phyloP scores from a whole-genome alignment of 1,139 yeast genomes.

The Pichia cactophila region DNA sequence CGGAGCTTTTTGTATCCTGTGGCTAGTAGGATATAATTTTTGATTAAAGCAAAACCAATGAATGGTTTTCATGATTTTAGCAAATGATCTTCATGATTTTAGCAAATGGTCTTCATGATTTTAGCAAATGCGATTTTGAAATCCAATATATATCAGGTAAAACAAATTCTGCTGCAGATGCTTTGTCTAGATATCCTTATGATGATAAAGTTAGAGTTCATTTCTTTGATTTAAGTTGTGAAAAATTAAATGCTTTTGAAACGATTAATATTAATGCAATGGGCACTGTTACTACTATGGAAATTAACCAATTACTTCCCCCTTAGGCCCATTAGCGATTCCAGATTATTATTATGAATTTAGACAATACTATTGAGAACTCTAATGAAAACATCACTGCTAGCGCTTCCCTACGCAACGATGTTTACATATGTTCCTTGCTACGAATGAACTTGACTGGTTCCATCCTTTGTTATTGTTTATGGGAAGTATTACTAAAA shows the following conservation, averaged over 20 bases:
- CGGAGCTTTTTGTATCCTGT: too few species aligned
- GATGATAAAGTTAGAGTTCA: background rate
- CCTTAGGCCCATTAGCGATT: too few species aligned
- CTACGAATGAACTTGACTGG: background rate
- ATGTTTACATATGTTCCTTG: background rate
- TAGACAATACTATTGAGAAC: too few species aligned
- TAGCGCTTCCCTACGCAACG: too few species aligned
- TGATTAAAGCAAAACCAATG: too few species aligned
- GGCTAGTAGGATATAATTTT: too few species aligned
- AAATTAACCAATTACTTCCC: background rate
- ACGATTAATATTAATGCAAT: background rate
- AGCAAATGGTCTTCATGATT: too few species aligned
- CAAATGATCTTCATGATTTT: too few species aligned
- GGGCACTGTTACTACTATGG: background rate
- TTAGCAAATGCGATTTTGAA: background rate
- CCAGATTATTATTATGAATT: too few species aligned
- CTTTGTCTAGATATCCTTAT: background rate
- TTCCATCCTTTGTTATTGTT: background rate
- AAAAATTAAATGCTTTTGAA: background rate
- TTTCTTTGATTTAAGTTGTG: background rate
- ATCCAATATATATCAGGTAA: background rate
- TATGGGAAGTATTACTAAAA: background rate
- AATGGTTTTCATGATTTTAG: too few species aligned
- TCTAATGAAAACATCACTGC: too few species aligned
- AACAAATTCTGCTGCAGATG: background rate